Base-by-base conservation (phyloP, 179 eudicot species). In the Drosera spatulata region DNA sequence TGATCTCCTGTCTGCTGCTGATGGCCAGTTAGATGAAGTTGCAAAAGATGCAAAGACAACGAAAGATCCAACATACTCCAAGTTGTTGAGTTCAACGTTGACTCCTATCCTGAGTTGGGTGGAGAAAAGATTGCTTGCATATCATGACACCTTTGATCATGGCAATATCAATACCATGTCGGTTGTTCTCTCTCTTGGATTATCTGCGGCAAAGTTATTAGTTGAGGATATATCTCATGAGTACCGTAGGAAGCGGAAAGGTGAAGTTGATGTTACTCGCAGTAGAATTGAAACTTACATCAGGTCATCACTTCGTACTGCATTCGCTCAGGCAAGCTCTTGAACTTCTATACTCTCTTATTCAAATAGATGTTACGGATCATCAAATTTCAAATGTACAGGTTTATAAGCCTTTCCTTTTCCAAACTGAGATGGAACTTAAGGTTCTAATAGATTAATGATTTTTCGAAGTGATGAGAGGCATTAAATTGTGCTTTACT, bases 171-270 rank as follows among this genome's bases (percentile, higher is more conserved):
- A 72, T 55, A 82, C 97, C 38, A 85, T 94, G 99, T 85, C 83
- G 44, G 79, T 78, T 72, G 83, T 94, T 47, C 83, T 90, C 68
- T 85, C 96, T 33, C 66, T 94, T 51, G 99, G 95, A 53, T 83
- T 90, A 68, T 80, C 89, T 61, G 82, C 97, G 13, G 95, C 95
- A 50, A 94, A 80, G 73, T 69, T 85, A 50, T 77, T 94, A 64
- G 96, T 86, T 69, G 97, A 94, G 76, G 95, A 94, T 74, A 83
- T 89, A 69, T 94, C 99, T 61, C 86, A 86, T 65, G 99, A 93
- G 70, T 89, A 93, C 48, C 95, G 99, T 50, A 79, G 99, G 66
- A 85, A 81, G 79, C 81, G 95, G 49, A 93, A 83, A 78, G 73
- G 80, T 64, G 99, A 89, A 78, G 90, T 86, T 69, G 93, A 89